Conservation (phyloP, 768 basidiomycete species). For the Lentinula edodes region DNA sequence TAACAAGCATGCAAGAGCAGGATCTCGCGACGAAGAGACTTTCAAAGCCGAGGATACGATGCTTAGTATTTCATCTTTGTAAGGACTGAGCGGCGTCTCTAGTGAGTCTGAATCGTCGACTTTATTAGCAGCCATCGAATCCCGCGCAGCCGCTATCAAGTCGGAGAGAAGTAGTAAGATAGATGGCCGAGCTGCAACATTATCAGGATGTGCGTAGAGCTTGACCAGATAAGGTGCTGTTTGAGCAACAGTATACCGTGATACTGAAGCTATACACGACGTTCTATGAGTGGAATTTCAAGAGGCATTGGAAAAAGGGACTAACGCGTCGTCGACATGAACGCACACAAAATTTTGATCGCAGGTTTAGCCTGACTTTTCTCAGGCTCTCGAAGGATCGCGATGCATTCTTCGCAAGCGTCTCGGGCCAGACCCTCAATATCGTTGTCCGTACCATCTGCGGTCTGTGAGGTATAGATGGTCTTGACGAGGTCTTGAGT, state of each 20-base stretch:
- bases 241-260: constrained; percentile 60
- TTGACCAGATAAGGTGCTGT: constrained; percentile 71
- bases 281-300: not conserved
- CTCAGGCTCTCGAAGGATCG: constrained; percentile 82
- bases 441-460: constrained; percentile 31
- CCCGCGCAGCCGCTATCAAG: constrained; percentile 49
- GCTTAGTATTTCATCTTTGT: constrained; percentile 75
- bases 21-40: constrained; percentile 40
- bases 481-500: constrained; percentile 70
- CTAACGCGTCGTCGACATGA: constrained; percentile 77
- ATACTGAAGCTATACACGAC: constrained; percentile 51
- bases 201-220: constrained; percentile 69
- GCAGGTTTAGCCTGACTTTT: constrained; percentile 90
- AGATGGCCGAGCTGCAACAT: constrained; percentile 59
- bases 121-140: constrained; percentile 23
- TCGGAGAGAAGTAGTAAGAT: constrained; percentile 66
- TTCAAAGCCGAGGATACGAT: constrained; percentile 56
- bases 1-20: constrained; percentile 62
- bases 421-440: constrained; percentile 62
- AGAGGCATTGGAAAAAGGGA: constrained; percentile 10
- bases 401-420: constrained; percentile 76
- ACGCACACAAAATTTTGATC: constrained; percentile 73
- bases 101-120: constrained; percentile 9
- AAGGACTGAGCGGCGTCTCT: constrained; percentile 41
- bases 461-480: constrained; percentile 51